Percentiles rank a stretch among this genome's conserved stretches.
phyloP scores from a whole-genome alignment of 768 basidiomycete genomes.

The Lactarius evosmus region DNA sequence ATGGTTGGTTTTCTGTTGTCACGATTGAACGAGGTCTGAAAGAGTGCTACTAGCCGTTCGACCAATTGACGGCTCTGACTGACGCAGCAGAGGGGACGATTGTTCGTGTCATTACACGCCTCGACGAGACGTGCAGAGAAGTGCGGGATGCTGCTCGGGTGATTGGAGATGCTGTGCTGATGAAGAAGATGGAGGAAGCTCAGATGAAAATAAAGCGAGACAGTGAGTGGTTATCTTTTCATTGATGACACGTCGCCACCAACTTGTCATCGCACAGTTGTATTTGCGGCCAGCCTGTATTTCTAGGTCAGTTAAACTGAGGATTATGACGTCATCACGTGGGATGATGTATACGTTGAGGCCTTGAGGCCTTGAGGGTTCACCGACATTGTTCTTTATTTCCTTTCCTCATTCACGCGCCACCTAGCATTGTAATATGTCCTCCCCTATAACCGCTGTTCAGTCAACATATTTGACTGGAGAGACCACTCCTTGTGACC shows the following conservation, averaged over 20 bases:
- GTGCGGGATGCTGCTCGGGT: constrained; percentile 96
- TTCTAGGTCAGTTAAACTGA: constrained; percentile 48
- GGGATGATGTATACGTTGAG: not conserved
- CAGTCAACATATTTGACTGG: constrained; percentile 17
- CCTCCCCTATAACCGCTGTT: constrained; percentile 5
- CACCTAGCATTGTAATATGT: constrained; percentile 14
- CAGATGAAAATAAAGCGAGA: constrained; percentile 94
- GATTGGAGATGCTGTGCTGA: constrained; percentile 92
- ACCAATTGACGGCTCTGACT: constrained; percentile 88
- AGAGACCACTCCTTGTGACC: constrained; percentile 6
- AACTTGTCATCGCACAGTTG: constrained; percentile 45
- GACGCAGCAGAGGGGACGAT: constrained; percentile 97
- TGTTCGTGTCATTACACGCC: constrained; percentile 89
- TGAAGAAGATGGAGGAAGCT: constrained; percentile 97
- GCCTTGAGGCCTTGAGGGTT: constrained; percentile 5
- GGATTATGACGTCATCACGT: constrained; percentile 15
- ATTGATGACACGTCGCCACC: not conserved
- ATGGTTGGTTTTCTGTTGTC: constrained; percentile 60
- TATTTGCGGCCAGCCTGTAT: constrained; percentile 85
- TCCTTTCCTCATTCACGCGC: constrained; percentile 14
- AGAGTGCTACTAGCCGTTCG: constrained; percentile 69
- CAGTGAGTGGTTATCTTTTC: constrained; percentile 55
- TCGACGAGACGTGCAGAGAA: constrained; percentile 97
- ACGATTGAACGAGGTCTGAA: not conserved
- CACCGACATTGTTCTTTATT: constrained; percentile 5